Evolutionary conservation across 1,139 yeast species (phyloP), one percentile per base, ranked within the genome.

Genomic region (Yamadazyma dushanensis): DNA sequence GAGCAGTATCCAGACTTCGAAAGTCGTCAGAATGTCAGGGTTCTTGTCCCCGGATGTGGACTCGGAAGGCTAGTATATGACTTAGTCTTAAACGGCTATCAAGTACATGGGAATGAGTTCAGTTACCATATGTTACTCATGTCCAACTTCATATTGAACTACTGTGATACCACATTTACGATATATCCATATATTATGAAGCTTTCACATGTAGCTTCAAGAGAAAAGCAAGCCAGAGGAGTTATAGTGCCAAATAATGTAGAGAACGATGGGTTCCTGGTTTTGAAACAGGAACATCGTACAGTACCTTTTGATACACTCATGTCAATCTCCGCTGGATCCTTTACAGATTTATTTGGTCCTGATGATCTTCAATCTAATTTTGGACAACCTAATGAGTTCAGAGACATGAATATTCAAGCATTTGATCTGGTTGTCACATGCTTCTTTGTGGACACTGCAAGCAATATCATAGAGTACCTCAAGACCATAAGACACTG

Each of bases 11-110:
- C 84, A 0, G 63, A 58, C 14, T 56, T 35, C n/a, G 49, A 50
- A 1, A 40, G 55, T 0, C 53, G 85, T 25, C 67, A 59, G 15
- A 36, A 62, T 10, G 49, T 75, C 2, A 66, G 70, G 30, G 68
- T 86, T 0, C 63, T 88, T 22, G 80, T 82, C 1, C 96, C 96
- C 0, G 96, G 96, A 1, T 80, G 88, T 43, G 96, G 96, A 0
- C 63, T 86, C 14, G 96, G 94, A 0, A 57, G 96, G 36, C 57
- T 87, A 40, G 84, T 87, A n/a, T 71, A 76, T 38, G 96, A 88
- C 34, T 61, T 86, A 35, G 87, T 86, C 1, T 58, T 56, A 20
- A 50, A 69, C 36, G 95, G 96, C 1, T 86, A 81, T 54, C 61
- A 72, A 57, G 77, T 84, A n/a, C 89, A 85, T 47, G 96, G 96